Evolutionary conservation across 257 asterid species (phyloP), one percentile per base, ranked within the genome.

Genomic region (Agastache rugosa): DNA sequence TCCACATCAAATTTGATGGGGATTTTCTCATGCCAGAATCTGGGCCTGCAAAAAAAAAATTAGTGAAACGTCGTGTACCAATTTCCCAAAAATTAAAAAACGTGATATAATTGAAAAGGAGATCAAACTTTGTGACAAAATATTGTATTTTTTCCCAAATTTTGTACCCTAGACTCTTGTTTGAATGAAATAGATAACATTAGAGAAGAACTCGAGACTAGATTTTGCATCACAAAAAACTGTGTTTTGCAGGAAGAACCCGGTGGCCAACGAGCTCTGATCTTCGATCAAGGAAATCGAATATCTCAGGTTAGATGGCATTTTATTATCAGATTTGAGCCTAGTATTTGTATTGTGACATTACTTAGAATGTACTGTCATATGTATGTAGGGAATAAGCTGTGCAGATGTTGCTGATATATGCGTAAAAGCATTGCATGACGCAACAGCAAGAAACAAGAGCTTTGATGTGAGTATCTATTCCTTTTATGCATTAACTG

Each of bases 391-490:
- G 97, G 98, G 96, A 45, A 94, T 94, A 83, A 94, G 98, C 83
- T 92, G 98, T 55, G 98, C 98, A 64, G 98, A 94, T 67, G 98
- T 94, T 54, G 98, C 98, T 74, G 98, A 94, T 74, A 94, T 94
- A 68, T 92, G 98, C 60, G 98, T 94, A 56, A 94, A 94, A 85
- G 96, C 97, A 79, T 83, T 94, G 88, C 98, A 92, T 73, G 98
- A 94, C 75, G 87, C 95, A 76, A 92, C 98, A 44, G 98, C 98
- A 74, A 86, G 97, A 86, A 94, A 94, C 88, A 92, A 94, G 91
- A 92, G 98, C 87, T 94, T 94, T 70, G 97, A 94, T 82, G 98
- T 90, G 78, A 86, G 97, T 80, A 63, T 48, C 41, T 17, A 25
- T 60, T 42, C 25, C 54, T 67, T 58, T 19, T 60, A 16, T 39